Evolutionary conservation across 1,284 basidiomycete species (phyloP).

Genomic region (Xanthoconium separans): DNA sequence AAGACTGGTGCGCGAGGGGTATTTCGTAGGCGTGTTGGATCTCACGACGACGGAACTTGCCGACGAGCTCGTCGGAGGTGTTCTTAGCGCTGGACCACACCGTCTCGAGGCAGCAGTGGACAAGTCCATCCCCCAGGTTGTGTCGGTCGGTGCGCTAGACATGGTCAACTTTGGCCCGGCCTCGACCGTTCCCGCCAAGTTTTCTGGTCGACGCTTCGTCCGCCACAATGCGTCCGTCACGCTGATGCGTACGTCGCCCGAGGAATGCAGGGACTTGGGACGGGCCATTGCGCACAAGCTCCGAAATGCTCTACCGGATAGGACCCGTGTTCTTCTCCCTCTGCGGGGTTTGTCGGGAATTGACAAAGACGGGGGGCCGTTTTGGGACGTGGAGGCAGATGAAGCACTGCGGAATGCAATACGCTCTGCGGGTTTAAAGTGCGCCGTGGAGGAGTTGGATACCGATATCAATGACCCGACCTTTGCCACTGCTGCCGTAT

Average conservation of each 20-base stretch:
- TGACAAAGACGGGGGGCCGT: slow-evolving; percentile 20
- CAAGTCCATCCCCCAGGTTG: slow-evolving; percentile 21
- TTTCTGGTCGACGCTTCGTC: slow-evolving; percentile 14
- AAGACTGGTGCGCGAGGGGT: slow-evolving; percentile 21
- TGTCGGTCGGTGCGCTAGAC: slow-evolving; percentile 30
- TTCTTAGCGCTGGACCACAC: slow-evolving; percentile 23
- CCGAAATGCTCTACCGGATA: slow-evolving; percentile 11
- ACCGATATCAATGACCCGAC: slow-evolving; percentile 26
- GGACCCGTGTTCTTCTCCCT: slow-evolving; percentile 26
- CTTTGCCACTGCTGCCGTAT: slow-evolving; percentile 18
- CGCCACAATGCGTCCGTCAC: slow-evolving; percentile 28
- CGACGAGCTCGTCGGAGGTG: slow-evolving; percentile 30
- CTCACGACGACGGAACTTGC: slow-evolving; percentile 32
- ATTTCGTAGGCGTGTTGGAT: slow-evolving; percentile 28
- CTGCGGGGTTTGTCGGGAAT: slow-evolving; percentile 25
- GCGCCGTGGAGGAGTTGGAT: slow-evolving; percentile 22
- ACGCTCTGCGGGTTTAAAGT: slow-evolving; percentile 14
- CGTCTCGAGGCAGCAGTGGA: slow-evolving; percentile 26
- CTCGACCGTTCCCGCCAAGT: slow-evolving; percentile 20
- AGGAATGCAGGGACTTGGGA: slow-evolving; percentile 25
- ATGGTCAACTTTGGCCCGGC: slow-evolving; percentile 31
- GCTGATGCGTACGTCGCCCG: slow-evolving; percentile 29
- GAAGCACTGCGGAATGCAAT: slow-evolving; percentile 18
- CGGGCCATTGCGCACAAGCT: slow-evolving; percentile 24
- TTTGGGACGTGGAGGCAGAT: slow-evolving; percentile 27